Evolutionary conservation across 2,329 filamentous ascomycete species (phyloP), one percentile per base, ranked within the genome.

Genomic region (Berkeleyomyces basicola): DNA sequence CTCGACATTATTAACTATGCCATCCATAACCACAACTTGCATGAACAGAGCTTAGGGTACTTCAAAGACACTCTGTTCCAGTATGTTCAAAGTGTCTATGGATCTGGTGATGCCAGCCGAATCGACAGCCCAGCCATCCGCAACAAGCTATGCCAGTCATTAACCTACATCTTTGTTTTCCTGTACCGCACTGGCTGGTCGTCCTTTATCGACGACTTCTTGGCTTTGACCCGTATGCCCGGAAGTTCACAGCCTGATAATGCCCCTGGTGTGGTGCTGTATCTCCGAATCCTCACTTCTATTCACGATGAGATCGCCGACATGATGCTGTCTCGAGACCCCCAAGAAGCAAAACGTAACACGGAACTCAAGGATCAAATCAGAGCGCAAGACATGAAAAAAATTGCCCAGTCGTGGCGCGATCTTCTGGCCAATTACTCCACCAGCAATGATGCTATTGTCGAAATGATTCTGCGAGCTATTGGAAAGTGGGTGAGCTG

Each of bases 221-320:
- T 93, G 66, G 80, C 81, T 64, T 75, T 99, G 67, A 90, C 91
- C 5, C 82, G 81, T 65, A 75, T 79, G 37, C 77, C 81, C 33
- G 80, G 82, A 66, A 82, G 82, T 67, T 76, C 78, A 59, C 74
- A 74, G 51, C 81, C 78, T 66, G 84, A 90, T 70, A 96, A 95
- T 70, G 74, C 83, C 44, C 72, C 80, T 1, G 92, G 89, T 3
- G 87, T 93, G 58, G 77, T 91, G 42, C 83, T 99, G 68, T 97
- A 96, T 74, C 81, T 99, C 62, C 87, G 92, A 60, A 84, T 96
- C 66, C 80, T 97, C 57, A 82, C 86, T 67, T 93, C 91, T 42
- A 86, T 99, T 57, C 93, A 99, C 70, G 93, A 99, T 69, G 93
- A 99, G 73, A 96, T 99, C 70, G 93, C 92, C 66, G 93, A 99